Percentiles rank a stretch among this genome's conserved stretches.
These are phyloP conservation scores for Epichloe sibirici DNA, from an alignment of 2,329 filamentous ascomycete genomes.

Conservation along the genomic window DNA sequence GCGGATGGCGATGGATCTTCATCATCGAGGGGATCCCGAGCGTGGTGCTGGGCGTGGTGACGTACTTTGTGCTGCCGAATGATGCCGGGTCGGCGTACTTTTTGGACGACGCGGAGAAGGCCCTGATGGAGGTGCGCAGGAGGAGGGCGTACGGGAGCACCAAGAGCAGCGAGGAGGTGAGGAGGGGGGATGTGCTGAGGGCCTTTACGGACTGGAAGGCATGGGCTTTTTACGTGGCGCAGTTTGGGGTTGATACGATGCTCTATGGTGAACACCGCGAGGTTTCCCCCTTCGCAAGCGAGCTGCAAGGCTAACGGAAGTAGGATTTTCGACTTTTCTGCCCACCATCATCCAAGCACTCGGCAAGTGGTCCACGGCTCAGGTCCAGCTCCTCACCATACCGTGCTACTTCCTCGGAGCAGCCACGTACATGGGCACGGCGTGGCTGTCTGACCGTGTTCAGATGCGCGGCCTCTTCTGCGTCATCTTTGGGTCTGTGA, in stretches of 20 bases:
- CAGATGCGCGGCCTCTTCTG: conserved; percentile 55
- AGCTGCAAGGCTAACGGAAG: background rate
- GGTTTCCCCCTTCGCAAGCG: no score
- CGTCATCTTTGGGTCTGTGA: conserved; percentile 48
- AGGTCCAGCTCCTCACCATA: conserved; percentile 66
- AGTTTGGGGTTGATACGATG: conserved; percentile 66
- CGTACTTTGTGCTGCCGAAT: conserved; percentile 24
- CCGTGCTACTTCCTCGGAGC: conserved; percentile 67
- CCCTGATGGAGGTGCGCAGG: conserved; percentile 42
- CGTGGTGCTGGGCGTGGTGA: conserved; percentile 21
- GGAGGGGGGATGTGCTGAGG: conserved; percentile 49
- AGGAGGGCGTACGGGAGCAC: conserved; percentile 35
- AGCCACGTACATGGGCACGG: conserved; percentile 52
- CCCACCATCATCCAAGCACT: conserved; percentile 67
- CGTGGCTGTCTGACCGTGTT: conserved; percentile 53
- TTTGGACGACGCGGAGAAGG: conserved; percentile 45
- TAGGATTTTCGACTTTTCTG: conserved; percentile 63
- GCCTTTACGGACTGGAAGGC: conserved; percentile 67
- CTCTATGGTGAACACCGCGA: conserved; percentile 40
- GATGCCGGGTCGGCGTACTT: conserved; percentile 44
- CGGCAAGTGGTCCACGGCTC: conserved; percentile 47
- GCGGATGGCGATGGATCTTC: conserved; percentile 63
- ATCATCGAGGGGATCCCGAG: conserved; percentile 39
- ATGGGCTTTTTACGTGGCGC: conserved; percentile 54
- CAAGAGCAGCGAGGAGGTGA: conserved; percentile 31